A percentile compares a stretch with the other conserved stretches of the same genome.
Conservation (phyloP, 371 early-diverging fungal genomes). For the Mucor indicus region DNA sequence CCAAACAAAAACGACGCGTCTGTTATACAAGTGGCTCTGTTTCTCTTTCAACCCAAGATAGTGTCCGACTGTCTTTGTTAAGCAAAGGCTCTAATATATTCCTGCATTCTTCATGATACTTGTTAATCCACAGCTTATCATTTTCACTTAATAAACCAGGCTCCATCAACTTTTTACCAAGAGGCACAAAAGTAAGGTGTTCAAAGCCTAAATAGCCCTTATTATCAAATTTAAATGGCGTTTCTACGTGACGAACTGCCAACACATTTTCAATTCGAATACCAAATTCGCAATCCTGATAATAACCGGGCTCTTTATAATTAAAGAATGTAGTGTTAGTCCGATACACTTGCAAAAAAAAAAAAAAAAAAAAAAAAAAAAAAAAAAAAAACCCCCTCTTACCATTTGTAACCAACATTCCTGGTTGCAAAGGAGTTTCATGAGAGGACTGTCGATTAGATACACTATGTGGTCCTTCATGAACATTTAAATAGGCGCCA, state of each 20-base stretch:
- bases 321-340: neutral
- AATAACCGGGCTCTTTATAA: constrained; percentile 93
- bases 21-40: too few relatives aligned
- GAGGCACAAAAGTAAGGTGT: constrained; percentile 85
- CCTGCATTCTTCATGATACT: constrained; percentile 76
- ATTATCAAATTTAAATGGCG: constrained; percentile 74
- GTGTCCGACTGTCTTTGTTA: constrained; percentile 52
- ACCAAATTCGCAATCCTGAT: constrained; percentile 95
- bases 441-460: constrained; percentile 70
- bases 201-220: constrained; percentile 82
- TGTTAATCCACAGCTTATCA: constrained; percentile 83
- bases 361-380: too few relatives aligned
- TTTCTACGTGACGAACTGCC: constrained; percentile 60
- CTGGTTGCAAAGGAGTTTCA: constrained; percentile 65
- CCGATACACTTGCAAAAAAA: neutral
- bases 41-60: constrained; percentile 76
- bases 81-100: constrained; percentile 74
- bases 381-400: too few relatives aligned
- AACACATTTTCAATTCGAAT: constrained; percentile 96
- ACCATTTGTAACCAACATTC: constrained; percentile 91
- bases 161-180: constrained; percentile 74
- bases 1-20: too few relatives aligned
- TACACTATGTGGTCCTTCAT: constrained; percentile 97
- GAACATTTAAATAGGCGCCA: constrained; percentile 97
- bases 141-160: constrained; percentile 51